Base-by-base conservation (phyloP, 2,329 filamentous ascomycete genomes). In the Raffaelea ambrosiae region DNA sequence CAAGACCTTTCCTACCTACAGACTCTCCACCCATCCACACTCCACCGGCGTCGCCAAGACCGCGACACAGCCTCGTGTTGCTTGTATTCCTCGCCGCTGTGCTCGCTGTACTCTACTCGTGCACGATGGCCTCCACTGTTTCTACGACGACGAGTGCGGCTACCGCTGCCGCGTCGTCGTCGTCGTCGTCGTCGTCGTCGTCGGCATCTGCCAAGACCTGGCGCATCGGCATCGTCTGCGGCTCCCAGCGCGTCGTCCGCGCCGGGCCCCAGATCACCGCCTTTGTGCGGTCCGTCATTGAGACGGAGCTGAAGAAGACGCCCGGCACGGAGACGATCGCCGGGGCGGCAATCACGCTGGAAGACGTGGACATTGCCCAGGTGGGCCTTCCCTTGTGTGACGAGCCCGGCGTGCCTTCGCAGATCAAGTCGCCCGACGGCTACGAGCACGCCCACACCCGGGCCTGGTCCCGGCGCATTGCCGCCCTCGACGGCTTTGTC, bases 311-410 rank as follows among this genome's bases (percentile, higher is more conserved):
- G 10, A 18, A 35, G 20, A 29, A 22, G 5, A n/a, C n/a, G 18
- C 31, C 18, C 26, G 14, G 38, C 31, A 33, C 35, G 35, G 13
- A 8, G 35, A 38, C 35, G 35, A n/a, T n/a, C 3, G 21, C 43
- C 14, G 36, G 35, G 10, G 16, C 43, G 9, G 13, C 39, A 14
- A 40, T 53, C 22, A 31, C 47, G 8, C 40, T 61, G 40, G 53
- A 58, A 4, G 14, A 43, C 35, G 53, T 66, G 47, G 63, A 66
- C 51, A 50, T 66, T 31, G 53, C 54, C 11, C 47, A 53, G 36
- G 59, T 59, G 41, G 59, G 60, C 44, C 63, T 66, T 18, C 65
- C 65, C n/a, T 50, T 67, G 20, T 64, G 57, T 48, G 56, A 67
- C 51, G 65, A 68, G 54, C 53, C 59, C 11, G 56, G 55, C 45